phyloP scores from a whole-genome alignment of 805 yeast species.

The Metschnikowia vanudenii region DNA sequence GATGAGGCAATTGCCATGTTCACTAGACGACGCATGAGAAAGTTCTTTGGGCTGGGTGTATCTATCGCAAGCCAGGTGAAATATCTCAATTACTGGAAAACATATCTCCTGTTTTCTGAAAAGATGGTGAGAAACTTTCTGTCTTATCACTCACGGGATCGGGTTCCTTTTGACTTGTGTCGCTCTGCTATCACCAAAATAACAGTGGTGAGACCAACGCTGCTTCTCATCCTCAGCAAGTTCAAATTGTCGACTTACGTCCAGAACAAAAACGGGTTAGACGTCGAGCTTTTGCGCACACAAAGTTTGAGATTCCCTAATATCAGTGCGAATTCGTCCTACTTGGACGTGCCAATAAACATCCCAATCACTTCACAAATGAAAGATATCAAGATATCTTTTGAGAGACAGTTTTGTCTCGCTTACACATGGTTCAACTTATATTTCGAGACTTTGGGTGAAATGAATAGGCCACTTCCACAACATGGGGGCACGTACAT shows the following conservation, averaged over 20 bases:
- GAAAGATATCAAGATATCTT: slow-evolving; percentile 20
- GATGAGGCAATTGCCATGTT: slow-evolving; percentile 52
- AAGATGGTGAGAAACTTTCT: slow-evolving; percentile 7
- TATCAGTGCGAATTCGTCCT: slow-evolving; percentile 7
- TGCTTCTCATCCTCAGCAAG: slow-evolving; percentile 12
- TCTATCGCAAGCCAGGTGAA: slow-evolving; percentile 68
- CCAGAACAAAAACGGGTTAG: slow-evolving; percentile 6
- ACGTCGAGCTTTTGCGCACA: slow-evolving; percentile 2
- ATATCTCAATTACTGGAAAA: slow-evolving; percentile 57
- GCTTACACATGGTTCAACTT: slow-evolving; percentile 33
- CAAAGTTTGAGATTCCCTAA: slow-evolving; percentile 11
- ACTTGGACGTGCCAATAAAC: slow-evolving; percentile 8
- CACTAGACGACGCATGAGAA: slow-evolving; percentile 55
- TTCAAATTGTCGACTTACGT: slow-evolving; percentile 14
- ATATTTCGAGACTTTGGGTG: slow-evolving; percentile 24
- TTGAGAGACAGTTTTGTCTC: slow-evolving; percentile 11
- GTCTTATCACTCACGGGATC: slow-evolving; percentile 5
- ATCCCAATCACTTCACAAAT: slow-evolving; percentile 9
- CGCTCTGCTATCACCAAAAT: slow-evolving; percentile 14
- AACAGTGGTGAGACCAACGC: slow-evolving; percentile 12
- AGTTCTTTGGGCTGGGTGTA: slow-evolving; percentile 61
- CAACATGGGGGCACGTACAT: slow-evolving; percentile 3
- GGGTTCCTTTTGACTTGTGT: slow-evolving; percentile 7
- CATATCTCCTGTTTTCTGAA: slow-evolving; percentile 9
- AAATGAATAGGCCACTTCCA: slow-evolving; percentile 10